Evolutionary conservation across 2,329 filamentous ascomycete genomes (phyloP).

Genomic region (Chaetomiaceae sp.): DNA sequence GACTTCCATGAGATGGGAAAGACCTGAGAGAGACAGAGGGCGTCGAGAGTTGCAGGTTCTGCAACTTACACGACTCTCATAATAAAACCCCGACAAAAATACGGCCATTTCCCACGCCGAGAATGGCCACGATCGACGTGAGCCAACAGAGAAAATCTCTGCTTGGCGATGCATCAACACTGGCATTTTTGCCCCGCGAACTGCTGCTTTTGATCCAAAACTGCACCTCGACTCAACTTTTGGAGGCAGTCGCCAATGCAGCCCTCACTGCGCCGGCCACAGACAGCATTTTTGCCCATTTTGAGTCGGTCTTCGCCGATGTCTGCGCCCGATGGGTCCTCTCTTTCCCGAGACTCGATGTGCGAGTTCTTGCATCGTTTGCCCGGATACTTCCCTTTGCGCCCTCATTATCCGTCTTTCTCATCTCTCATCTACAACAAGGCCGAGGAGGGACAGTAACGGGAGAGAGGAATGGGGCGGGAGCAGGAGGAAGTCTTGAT

Average conservation of each 20-base stretch:
- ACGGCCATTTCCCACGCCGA: conserved; percentile 24
- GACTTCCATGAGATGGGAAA: conserved; percentile 10
- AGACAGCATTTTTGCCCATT: conserved; percentile 67
- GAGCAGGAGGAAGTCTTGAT: neutral
- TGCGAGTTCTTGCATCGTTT: conserved; percentile 62
- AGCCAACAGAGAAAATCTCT: conserved; percentile 51
- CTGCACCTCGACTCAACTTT: conserved; percentile 59
- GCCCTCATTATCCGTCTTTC: conserved; percentile 70
- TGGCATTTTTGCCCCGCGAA: conserved; percentile 63
- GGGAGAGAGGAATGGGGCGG: no score
- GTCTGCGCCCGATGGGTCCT: conserved; percentile 75
- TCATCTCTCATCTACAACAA: conserved; percentile 35
- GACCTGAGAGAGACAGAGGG: no score
- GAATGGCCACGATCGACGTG: conserved; percentile 54
- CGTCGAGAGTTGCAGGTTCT: conserved; percentile 4
- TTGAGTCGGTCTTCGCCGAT: conserved; percentile 73
- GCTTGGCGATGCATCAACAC: conserved; percentile 48
- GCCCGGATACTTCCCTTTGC: conserved; percentile 77
- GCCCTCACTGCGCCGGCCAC: conserved; percentile 67
- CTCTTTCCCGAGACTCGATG: conserved; percentile 37
- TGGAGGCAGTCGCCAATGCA: conserved; percentile 64
- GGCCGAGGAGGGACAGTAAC: conserved; percentile 4
- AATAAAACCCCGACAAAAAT: conserved; percentile 6
- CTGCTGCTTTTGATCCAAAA: conserved; percentile 62
- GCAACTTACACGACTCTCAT: conserved; percentile 7